A percentile compares a stretch with the other conserved stretches of the same genome.
These are phyloP conservation scores for Rutstroemia sydowiana DNA, from an alignment of 2,329 filamentous ascomycete species.

Conservation along the genomic window DNA sequence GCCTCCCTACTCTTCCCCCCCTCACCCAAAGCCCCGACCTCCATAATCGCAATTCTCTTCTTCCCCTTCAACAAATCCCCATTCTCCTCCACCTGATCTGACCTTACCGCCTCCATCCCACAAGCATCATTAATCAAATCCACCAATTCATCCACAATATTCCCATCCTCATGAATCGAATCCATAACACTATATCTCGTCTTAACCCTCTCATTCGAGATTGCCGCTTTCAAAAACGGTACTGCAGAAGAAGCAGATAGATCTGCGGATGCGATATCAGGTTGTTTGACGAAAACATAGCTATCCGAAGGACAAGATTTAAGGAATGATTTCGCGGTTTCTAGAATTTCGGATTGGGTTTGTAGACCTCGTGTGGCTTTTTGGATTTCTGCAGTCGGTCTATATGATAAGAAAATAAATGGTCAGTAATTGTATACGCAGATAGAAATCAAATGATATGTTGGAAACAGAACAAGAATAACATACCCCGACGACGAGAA, in stretches of 20 bases:
- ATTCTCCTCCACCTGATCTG: no score
- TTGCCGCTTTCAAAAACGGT: constrained; percentile 40
- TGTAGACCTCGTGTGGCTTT: constrained; percentile 17
- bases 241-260: constrained; percentile 44
- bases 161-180: constrained; percentile 40
- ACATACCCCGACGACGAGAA: constrained; percentile 55
- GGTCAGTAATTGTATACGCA: no score
- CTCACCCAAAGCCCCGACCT: background rate
- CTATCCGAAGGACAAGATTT: constrained; percentile 62
- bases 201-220: constrained; percentile 15
- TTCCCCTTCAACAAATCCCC: no score
- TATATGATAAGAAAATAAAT: no score
- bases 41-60: background rate
- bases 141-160: constrained; percentile 35
- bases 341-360: constrained; percentile 17
- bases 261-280: constrained; percentile 64
- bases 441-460: no score
- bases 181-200: constrained; percentile 40
- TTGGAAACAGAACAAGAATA: constrained; percentile 5
- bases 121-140: constrained; percentile 43
- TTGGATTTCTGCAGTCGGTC: constrained; percentile 15
- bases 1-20: constrained; percentile 40
- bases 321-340: constrained; percentile 39
- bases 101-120: constrained; percentile 21
- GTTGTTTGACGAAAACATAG: constrained; percentile 74